Conservation (phyloP, 768 basidiomycete species). For the Pulveroboletus ravenelii region DNA sequence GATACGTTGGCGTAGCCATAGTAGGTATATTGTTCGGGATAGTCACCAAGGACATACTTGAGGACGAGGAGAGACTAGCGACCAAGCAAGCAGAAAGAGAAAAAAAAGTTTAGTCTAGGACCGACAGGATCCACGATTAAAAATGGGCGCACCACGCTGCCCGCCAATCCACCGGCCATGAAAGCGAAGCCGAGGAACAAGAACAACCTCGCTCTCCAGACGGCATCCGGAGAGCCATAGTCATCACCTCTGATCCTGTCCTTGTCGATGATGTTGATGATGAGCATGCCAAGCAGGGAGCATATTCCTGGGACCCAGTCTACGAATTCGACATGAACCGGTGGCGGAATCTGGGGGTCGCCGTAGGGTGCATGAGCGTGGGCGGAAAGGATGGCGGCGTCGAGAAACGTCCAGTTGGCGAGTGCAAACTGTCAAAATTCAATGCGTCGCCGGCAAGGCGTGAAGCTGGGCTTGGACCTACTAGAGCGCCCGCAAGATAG, state of each 20-base stretch:
- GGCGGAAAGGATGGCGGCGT: conserved; percentile 85
- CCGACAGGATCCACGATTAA: not conserved
- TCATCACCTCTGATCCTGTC: conserved; percentile 78
- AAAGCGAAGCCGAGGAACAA: conserved; percentile 94
- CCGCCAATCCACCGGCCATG: conserved; percentile 98
- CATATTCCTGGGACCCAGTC: conserved; percentile 98
- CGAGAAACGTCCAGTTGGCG: conserved; percentile 93
- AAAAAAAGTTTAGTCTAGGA: not conserved
- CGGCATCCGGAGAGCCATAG: conserved; percentile 77
- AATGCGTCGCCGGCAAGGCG: not conserved
- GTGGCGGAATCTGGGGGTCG: conserved; percentile 61
- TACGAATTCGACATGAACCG: conserved; percentile 83
- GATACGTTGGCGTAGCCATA: conserved; percentile 96
- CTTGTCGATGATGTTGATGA: conserved; percentile 95
- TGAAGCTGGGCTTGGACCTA: conserved; percentile 41
- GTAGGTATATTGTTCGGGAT: conserved; percentile 73
- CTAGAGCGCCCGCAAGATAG: conserved; percentile 87
- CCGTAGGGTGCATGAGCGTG: conserved; percentile 76
- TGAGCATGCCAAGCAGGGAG: conserved; percentile 85
- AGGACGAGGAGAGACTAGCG: conserved; percentile 78
- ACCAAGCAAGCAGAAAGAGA: not conserved
- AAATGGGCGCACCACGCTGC: conserved; percentile 73
- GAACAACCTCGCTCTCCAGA: conserved; percentile 88
- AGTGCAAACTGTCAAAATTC: conserved; percentile 67
- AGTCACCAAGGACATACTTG: conserved; percentile 79